These are phyloP conservation scores for Agarophyton chilense DNA, from an alignment of 23 red algal genomes.

Conservation along the genomic window DNA sequence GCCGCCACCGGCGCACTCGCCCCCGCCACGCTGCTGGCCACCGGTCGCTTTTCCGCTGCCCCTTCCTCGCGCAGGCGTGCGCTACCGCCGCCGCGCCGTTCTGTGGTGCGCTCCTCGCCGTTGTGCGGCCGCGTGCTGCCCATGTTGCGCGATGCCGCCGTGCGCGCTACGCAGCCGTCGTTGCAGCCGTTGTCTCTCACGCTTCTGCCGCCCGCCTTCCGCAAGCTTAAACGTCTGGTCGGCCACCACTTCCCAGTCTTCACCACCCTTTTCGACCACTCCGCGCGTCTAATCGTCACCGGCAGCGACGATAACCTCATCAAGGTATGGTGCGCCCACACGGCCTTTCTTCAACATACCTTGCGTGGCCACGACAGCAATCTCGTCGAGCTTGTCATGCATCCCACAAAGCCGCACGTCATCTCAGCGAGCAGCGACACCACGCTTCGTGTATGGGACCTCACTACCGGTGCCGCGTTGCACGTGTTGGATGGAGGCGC, in stretches of 20 bases:
- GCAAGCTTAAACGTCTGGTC: slow-evolving; percentile 53
- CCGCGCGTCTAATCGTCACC: slow-evolving; percentile 44
- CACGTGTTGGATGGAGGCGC: slow-evolving; percentile 50
- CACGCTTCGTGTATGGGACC: slow-evolving; percentile 80
- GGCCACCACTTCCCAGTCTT: slow-evolving; percentile 73
- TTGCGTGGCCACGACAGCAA: slow-evolving; percentile 75
- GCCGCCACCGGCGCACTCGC: not conserved
- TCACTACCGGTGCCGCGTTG: slow-evolving; percentile 61
- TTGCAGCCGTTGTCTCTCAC: slow-evolving; percentile 27
- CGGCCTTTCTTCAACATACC: slow-evolving; percentile 59
- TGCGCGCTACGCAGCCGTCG: not conserved
- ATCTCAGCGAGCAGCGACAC: slow-evolving; percentile 75
- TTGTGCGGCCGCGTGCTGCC: not conserved
- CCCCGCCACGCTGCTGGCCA: slow-evolving; percentile 23
- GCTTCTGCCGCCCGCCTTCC: slow-evolving; percentile 38
- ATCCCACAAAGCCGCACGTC: slow-evolving; percentile 55
- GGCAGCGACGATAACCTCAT: slow-evolving; percentile 78
- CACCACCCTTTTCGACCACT: slow-evolving; percentile 53
- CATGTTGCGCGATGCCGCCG: not conserved
- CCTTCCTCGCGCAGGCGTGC: not conserved
- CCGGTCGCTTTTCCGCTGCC: slow-evolving; percentile 11
- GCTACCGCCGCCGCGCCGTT: not conserved
- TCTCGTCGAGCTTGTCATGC: slow-evolving; percentile 65
- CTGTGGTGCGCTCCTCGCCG: not conserved
- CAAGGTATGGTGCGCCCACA: slow-evolving; percentile 83